Conservation (phyloP, 2,329 filamentous ascomycete genomes). For the Trichoderma citrinoviride region DNA sequence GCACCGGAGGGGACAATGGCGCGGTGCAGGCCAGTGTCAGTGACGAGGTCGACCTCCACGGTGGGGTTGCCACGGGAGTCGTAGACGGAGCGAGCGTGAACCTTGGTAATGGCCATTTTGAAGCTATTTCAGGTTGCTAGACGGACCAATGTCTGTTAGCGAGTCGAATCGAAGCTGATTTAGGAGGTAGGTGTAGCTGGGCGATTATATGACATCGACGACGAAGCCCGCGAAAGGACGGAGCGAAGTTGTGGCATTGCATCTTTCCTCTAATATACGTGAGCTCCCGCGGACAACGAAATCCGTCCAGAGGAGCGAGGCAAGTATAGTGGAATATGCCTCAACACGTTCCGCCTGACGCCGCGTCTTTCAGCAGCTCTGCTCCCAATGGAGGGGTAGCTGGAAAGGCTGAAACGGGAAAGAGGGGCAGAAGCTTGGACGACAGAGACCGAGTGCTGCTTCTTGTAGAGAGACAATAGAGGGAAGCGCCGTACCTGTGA, state of each 20-base stretch:
- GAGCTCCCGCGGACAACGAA: not conserved
- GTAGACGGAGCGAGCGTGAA: constrained; percentile 93
- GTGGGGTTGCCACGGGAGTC: constrained; percentile 98
- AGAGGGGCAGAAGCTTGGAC: constrained; percentile 7
- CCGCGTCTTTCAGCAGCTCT: constrained; percentile 6
- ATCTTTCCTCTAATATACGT: not conserved
- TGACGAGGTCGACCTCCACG: constrained; percentile 96
- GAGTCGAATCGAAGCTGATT: not conserved
- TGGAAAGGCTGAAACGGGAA: constrained; percentile 21
- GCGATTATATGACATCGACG: not conserved
- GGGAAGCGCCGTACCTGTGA: constrained; percentile 9
- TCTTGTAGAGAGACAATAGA: not conserved
- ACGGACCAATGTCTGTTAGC: not conserved
- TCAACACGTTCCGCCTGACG: constrained; percentile 23
- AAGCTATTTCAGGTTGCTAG: constrained; percentile 18
- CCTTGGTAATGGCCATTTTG: constrained; percentile 87
- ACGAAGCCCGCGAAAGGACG: not conserved
- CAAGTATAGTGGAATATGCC: constrained; percentile 25
- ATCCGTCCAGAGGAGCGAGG: not conserved
- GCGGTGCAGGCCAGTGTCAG: constrained; percentile 93
- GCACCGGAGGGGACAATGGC: constrained; percentile 96
- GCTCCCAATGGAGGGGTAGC: constrained; percentile 23
- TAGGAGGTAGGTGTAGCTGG: not conserved
- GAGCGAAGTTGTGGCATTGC: not conserved
- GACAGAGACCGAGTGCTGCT: not conserved